These are phyloP conservation scores for Triangularia setosa DNA, from an alignment of 2,329 filamentous ascomycete genomes.

Conservation along the genomic window DNA sequence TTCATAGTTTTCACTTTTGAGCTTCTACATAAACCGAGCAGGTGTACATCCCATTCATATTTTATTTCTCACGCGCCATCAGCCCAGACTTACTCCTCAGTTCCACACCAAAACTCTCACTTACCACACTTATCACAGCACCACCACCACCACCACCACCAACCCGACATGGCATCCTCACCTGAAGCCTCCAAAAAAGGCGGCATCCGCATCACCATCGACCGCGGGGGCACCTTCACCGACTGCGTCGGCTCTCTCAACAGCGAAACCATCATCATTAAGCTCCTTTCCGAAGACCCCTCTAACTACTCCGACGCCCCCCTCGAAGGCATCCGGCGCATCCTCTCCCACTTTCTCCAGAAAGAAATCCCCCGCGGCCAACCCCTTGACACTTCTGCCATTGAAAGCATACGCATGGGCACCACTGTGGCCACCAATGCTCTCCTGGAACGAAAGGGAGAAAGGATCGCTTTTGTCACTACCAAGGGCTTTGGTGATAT, in stretches of 20 bases:
- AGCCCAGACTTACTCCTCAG: neutral
- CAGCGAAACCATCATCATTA: constrained; percentile 35
- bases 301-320: constrained; percentile 88
- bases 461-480: constrained; percentile 81
- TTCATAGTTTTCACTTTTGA: neutral
- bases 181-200: constrained; percentile 18
- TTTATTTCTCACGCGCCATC: neutral
- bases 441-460: constrained; percentile 82
- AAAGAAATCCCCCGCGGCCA: constrained; percentile 75
- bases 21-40: neutral
- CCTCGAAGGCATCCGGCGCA: constrained; percentile 82
- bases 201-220: constrained; percentile 72
- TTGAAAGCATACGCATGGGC: constrained; percentile 92
- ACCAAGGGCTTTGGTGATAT: constrained; percentile 87
- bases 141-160: neutral
- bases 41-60: neutral
- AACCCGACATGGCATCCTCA: neutral
- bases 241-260: constrained; percentile 81
- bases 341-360: constrained; percentile 72
- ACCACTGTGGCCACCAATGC: constrained; percentile 95
- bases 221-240: constrained; percentile 84
- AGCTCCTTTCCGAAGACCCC: constrained; percentile 81
- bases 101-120: neutral
- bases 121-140: neutral
- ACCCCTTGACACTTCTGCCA: constrained; percentile 73